A percentile compares a stretch with the other conserved stretches of the same genome.
Conservation (phyloP, 305 asterid genomes). For the Fraxinus xanthoxyloides region DNA sequence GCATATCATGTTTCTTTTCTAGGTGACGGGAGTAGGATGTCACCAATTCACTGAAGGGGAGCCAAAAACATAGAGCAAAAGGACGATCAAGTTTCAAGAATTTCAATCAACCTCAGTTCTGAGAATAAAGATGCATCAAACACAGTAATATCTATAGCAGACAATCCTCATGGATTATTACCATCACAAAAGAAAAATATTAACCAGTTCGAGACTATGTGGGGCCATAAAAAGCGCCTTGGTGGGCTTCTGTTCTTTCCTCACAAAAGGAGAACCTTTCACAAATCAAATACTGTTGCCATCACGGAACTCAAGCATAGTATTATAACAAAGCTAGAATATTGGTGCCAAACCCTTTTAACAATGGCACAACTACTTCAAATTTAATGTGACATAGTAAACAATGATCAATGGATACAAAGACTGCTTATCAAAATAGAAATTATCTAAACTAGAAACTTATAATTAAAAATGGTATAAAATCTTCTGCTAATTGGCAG, state of each 20-base stretch:
- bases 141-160: not conserved
- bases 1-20: constrained; percentile 88
- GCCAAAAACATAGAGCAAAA: constrained; percentile 19
- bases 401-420: not conserved
- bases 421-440: not conserved
- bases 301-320: not conserved
- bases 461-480: not conserved
- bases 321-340: not conserved
- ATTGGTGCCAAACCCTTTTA: not conserved
- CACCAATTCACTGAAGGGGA: constrained; percentile 63
- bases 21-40: constrained; percentile 72
- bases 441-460: not conserved
- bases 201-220: not conserved
- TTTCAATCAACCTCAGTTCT: not conserved
- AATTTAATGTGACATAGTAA: not conserved
- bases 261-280: not conserved
- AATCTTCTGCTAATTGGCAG: not conserved
- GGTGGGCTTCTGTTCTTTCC: not conserved
- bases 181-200: not conserved
- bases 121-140: constrained; percentile 7
- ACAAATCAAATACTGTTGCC: not conserved
- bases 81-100: constrained; percentile 1
- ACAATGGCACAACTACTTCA: not conserved
- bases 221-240: not conserved
- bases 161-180: not conserved